A percentile compares a stretch with the other conserved stretches of the same genome.
phyloP scores from a whole-genome alignment of 2,329 filamentous ascomycete genomes.

The Exophiala sp. region DNA sequence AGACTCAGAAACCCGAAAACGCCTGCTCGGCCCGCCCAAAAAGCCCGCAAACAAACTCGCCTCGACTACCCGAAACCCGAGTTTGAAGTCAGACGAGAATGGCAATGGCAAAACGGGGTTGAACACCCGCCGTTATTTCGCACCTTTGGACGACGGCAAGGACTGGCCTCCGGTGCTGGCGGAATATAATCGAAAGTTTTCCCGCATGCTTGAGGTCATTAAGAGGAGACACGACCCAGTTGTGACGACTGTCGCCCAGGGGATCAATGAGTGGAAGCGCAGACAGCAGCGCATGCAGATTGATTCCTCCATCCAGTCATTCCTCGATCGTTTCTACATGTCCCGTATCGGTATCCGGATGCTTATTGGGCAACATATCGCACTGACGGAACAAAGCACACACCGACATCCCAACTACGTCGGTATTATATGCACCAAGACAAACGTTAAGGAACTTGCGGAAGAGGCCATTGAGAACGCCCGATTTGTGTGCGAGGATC shows the following conservation, averaged over 20 bases:
- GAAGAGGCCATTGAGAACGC: constrained; percentile 98
- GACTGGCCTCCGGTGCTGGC: constrained; percentile 93
- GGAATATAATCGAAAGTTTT: constrained; percentile 88
- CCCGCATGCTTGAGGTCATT: constrained; percentile 83
- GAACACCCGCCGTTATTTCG: constrained; percentile 71
- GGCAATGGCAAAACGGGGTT: constrained; percentile 49
- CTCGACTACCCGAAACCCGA: constrained; percentile 83
- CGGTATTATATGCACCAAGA: constrained; percentile 98
- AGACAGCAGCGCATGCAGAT: constrained; percentile 96
- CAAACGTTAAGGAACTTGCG: constrained; percentile 88
- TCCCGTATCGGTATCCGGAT: constrained; percentile 97
- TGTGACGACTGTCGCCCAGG: constrained; percentile 95
- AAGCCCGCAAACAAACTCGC: constrained; percentile 61
- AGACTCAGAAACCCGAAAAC: constrained; percentile 66
- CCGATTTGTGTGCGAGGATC: constrained; percentile 97
- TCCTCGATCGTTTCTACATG: constrained; percentile 99
- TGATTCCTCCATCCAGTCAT: constrained; percentile 88
- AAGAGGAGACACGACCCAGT: constrained; percentile 95
- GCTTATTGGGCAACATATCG: constrained; percentile 98
- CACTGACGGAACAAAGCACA: constrained; percentile 86
- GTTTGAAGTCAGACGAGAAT: constrained; percentile 65
- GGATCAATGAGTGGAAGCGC: constrained; percentile 96
- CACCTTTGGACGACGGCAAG: constrained; percentile 76
- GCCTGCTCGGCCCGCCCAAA: constrained; percentile 55
- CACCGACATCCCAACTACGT: constrained; percentile 89